phyloP scores from a whole-genome alignment of 2,329 filamentous ascomycete species.

The Trichophyton simii region DNA sequence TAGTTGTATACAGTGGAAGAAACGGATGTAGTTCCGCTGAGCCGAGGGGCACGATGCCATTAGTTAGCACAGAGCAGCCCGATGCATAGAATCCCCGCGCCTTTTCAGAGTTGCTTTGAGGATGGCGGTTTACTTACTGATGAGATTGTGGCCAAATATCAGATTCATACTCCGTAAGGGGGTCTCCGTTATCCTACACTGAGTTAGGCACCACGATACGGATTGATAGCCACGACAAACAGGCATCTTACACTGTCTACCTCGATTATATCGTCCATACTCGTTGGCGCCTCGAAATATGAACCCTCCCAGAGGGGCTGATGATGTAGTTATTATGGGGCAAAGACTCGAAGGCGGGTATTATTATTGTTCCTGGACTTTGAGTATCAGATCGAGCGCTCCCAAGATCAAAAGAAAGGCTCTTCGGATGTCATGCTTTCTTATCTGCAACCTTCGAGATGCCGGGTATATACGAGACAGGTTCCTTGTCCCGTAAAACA shows the following conservation, averaged over 20 bases:
- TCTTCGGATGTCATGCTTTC: neutral
- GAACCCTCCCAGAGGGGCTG: neutral
- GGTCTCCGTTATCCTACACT: neutral
- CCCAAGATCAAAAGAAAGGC: neutral
- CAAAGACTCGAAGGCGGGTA: neutral
- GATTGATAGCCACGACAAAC: neutral
- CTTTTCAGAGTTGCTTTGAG: neutral
- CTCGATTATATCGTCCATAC: neutral
- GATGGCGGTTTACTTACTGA: neutral
- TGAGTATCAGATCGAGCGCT: neutral
- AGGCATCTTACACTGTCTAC: neutral
- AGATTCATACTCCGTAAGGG: neutral
- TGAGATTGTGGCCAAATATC: neutral
- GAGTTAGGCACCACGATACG: neutral
- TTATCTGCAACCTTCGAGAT: neutral
- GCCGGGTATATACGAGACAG: neutral
- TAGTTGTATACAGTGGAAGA: conserved; percentile 11
- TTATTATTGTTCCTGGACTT: neutral
- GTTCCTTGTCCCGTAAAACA: neutral
- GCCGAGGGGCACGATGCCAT: neutral
- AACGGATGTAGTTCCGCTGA: conserved; percentile 9
- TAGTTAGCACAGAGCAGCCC: neutral
- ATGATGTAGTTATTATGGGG: neutral
- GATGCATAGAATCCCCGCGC: too few species aligned
- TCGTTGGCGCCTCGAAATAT: too few species aligned